Conservation (phyloP, 2,329 filamentous ascomycete genomes). For the Aureobasidium sp. region DNA sequence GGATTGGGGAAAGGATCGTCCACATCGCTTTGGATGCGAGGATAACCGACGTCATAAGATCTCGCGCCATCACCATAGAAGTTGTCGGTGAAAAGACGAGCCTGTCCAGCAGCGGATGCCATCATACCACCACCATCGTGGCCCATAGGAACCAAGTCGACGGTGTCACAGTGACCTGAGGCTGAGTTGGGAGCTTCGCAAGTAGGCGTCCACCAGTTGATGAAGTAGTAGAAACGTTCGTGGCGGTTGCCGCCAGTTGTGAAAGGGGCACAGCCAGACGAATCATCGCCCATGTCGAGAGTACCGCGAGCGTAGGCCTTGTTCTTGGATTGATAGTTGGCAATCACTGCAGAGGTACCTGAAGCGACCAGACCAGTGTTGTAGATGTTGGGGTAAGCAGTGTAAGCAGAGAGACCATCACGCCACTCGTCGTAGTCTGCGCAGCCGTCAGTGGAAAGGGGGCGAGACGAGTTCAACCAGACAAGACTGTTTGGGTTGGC, state of each 20-base stretch:
- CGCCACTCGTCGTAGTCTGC: slow-evolving; percentile 28
- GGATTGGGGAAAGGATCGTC: slow-evolving; percentile 29
- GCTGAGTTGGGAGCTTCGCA: slow-evolving; percentile 19
- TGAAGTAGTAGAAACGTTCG: slow-evolving; percentile 33
- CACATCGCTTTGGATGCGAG: slow-evolving; percentile 22
- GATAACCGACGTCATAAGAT: slow-evolving; percentile 30
- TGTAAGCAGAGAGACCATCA: slow-evolving; percentile 27
- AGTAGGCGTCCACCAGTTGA: slow-evolving; percentile 26
- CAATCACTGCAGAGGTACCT: slow-evolving; percentile 24
- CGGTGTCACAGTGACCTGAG: slow-evolving; percentile 25
- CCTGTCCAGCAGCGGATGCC: slow-evolving; percentile 25
- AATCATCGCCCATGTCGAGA: slow-evolving; percentile 28
- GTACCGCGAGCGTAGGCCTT: slow-evolving; percentile 28
- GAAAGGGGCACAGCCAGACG: slow-evolving; percentile 24
- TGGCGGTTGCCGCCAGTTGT: slow-evolving; percentile 28
- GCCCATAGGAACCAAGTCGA: slow-evolving; percentile 27
- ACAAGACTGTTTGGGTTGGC: slow-evolving; percentile 29
- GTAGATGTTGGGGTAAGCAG: slow-evolving; percentile 25
- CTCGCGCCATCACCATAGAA: slow-evolving; percentile 27
- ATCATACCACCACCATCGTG: slow-evolving; percentile 31
- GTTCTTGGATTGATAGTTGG: slow-evolving; percentile 27
- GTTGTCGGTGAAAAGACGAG: slow-evolving; percentile 31
- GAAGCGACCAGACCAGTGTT: slow-evolving; percentile 20
- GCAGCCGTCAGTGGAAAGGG: slow-evolving; percentile 24
- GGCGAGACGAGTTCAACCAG: slow-evolving; percentile 26